phyloP scores from a whole-genome alignment of 257 asterid species.

The Ocimum tenuiflorum region DNA sequence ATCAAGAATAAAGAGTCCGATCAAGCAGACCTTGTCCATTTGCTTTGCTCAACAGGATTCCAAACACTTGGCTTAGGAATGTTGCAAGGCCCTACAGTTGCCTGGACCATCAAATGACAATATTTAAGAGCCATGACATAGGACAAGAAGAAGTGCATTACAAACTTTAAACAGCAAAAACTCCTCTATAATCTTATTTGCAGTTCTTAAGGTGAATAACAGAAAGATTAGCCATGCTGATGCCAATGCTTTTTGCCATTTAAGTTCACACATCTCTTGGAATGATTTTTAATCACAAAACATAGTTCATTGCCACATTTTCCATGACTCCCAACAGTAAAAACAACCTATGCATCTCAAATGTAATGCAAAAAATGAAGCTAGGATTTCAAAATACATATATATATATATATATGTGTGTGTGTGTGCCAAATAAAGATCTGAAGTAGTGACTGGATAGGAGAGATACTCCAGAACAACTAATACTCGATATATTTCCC shows the following conservation, averaged over 20 bases:
- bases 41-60: conserved; percentile 93
- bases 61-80: conserved; percentile 88
- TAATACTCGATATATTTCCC: not conserved
- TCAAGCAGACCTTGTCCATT: conserved; percentile 79
- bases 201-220: not conserved
- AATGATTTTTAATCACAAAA: no score
- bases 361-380: conserved; percentile 16
- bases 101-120: conserved; percentile 48
- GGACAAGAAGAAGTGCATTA: conserved; percentile 1
- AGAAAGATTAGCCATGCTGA: not conserved
- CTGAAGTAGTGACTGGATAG: conserved; percentile 1
- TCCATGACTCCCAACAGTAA: not conserved
- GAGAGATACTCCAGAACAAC: not conserved
- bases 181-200: not conserved
- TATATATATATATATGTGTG: no score
- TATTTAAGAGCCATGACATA: not conserved
- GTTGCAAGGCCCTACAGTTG: conserved; percentile 86
- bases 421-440: not conserved
- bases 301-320: no score
- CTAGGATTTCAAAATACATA: no score
- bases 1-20: conserved; percentile 14
- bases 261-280: not conserved
- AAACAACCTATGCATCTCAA: not conserved
- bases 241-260: not conserved
- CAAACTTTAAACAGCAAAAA: not conserved